A percentile compares a stretch with the other conserved stretches of the same genome.
Conservation (phyloP, 2,329 filamentous ascomycete species). For the Beauveria sp. region DNA sequence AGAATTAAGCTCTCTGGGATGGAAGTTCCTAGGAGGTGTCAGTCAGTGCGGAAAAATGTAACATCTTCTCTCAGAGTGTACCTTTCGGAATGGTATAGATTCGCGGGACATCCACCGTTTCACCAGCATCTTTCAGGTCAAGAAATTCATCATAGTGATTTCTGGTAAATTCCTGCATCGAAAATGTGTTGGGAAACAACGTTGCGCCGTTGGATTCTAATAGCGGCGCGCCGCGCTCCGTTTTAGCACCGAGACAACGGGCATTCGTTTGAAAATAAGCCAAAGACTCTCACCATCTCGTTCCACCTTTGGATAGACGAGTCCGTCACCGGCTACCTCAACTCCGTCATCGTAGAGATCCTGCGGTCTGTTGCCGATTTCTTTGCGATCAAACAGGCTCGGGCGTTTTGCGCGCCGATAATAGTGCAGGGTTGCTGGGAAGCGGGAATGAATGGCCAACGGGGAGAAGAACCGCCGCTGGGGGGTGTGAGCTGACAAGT, state of each 20-base stretch:
- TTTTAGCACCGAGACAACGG: neutral
- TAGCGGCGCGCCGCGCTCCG: neutral
- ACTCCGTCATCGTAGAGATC: neutral
- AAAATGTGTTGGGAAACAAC: constrained; percentile 12
- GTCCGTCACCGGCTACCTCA: neutral
- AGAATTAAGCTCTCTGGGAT: constrained; percentile 10
- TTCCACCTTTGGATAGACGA: neutral
- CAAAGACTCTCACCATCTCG: neutral
- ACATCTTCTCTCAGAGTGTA: no score
- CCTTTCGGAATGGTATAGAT: neutral
- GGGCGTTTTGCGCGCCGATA: neutral
- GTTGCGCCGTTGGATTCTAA: constrained; percentile 10
- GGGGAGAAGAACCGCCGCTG: neutral
- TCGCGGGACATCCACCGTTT: neutral
- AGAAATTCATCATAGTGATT: constrained; percentile 6
- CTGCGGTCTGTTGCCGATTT: neutral
- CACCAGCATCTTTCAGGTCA: neutral
- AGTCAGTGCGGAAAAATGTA: neutral
- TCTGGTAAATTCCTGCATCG: constrained; percentile 10
- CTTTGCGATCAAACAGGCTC: neutral
- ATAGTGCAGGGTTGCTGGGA: neutral
- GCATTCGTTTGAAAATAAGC: no score
- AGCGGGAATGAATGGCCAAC: neutral
- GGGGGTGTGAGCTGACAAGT: neutral
- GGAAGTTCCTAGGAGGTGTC: neutral